Conservation (phyloP, 306 rosid species). For the Begonia peltatifolia region DNA sequence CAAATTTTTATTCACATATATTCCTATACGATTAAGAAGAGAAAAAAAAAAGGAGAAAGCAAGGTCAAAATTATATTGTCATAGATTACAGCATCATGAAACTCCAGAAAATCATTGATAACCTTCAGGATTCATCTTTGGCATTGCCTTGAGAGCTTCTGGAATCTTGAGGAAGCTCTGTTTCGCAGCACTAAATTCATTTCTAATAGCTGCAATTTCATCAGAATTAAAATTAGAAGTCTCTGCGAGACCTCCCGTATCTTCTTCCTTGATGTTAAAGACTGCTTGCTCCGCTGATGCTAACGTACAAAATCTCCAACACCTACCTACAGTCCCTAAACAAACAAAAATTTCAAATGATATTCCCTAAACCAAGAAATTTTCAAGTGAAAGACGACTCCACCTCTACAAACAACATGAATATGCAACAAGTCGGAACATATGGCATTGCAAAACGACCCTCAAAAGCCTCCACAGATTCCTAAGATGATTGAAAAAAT, state of each 20-base stretch:
- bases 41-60: not conserved
- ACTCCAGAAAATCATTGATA: conserved; percentile 4
- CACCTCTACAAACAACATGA: not conserved
- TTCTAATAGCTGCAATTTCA: conserved; percentile 42
- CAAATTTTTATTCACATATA: conserved; percentile 74
- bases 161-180: conserved; percentile 53
- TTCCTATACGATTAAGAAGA: conserved; percentile 32
- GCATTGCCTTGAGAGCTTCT: conserved; percentile 39
- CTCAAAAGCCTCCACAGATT: too few relatives aligned
- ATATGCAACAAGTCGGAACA: not conserved
- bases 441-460: not conserved
- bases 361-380: not conserved
- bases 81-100: not conserved
- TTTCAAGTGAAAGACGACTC: not conserved
- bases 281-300: conserved; percentile 14
- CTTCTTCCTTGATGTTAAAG: conserved; percentile 13
- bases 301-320: conserved; percentile 23
- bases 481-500: too few relatives aligned
- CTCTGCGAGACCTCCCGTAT: conserved; percentile 6
- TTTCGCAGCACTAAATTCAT: conserved; percentile 51
- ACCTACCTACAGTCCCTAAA: conserved; percentile 38
- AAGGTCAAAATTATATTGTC: not conserved
- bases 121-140: conserved; percentile 87
- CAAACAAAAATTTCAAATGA: conserved; percentile 2
- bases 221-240: conserved; percentile 12